A percentile compares a stretch with the other conserved stretches of the same genome.
phyloP scores from a whole-genome alignment of 805 yeast genomes.

The Kluyveromyces aestuarii region DNA sequence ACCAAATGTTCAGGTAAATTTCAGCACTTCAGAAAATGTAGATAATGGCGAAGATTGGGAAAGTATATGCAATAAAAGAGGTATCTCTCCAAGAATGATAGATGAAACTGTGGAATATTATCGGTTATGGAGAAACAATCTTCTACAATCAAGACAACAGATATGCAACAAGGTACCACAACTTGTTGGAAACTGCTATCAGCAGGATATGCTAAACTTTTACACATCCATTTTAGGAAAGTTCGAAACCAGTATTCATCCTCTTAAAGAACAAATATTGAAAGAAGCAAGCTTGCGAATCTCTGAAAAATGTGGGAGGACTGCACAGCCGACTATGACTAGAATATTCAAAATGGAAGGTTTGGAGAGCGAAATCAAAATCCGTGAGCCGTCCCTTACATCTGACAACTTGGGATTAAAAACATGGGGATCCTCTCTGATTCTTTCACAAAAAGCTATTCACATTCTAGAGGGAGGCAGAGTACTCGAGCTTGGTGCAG shows the following conservation, averaged over 20 bases:
- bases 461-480: constrained; percentile 7
- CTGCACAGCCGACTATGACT: constrained; percentile 65
- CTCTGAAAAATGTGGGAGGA: constrained; percentile 76
- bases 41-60: constrained; percentile 6
- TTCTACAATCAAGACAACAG: constrained; percentile 17
- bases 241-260: constrained; percentile 6
- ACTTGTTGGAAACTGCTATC: constrained; percentile 35
- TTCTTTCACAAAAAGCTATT: constrained; percentile 47
- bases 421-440: constrained; percentile 91
- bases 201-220: constrained; percentile 34
- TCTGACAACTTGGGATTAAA: constrained; percentile 83
- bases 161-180: constrained; percentile 25
- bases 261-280: constrained; percentile 41
- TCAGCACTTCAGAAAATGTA: constrained; percentile 23
- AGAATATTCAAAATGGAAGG: constrained; percentile 46
- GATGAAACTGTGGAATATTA: constrained; percentile 39
- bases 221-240: constrained; percentile 36
- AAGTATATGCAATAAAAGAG: constrained; percentile 28
- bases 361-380: constrained; percentile 21
- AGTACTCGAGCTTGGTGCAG: constrained; percentile 81
- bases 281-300: constrained; percentile 54
- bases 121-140: constrained; percentile 24
- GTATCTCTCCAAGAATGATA: constrained; percentile 22
- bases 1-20: constrained; percentile 44
- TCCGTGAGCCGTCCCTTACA: constrained; percentile 80